Evolutionary conservation across 2,329 filamentous ascomycete genomes (phyloP).

Genomic region (Aureobasidium sp.): DNA sequence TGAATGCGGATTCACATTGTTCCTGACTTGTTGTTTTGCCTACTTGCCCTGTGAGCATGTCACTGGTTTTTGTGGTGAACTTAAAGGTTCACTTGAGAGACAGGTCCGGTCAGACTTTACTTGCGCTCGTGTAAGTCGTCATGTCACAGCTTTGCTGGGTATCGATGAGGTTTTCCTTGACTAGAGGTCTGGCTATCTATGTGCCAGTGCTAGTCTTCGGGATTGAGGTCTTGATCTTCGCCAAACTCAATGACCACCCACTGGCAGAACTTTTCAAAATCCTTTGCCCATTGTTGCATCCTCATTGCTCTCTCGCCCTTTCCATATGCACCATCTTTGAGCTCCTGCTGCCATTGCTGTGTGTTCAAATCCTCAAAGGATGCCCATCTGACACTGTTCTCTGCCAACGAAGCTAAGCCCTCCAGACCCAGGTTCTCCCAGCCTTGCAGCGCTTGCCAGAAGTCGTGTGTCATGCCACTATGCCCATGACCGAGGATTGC

Average conservation of each 20-base stretch:
- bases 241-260: constrained; percentile 75
- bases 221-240: constrained; percentile 20
- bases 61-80: neutral
- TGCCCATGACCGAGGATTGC: constrained; percentile 78
- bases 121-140: too few relatives aligned
- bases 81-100: too few relatives aligned
- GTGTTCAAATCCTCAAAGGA: constrained; percentile 73
- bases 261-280: constrained; percentile 85
- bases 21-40: neutral
- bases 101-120: too few relatives aligned
- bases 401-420: constrained; percentile 76
- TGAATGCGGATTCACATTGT: neutral
- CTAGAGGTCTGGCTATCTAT: neutral
- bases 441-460: constrained; percentile 87
- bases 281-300: constrained; percentile 68
- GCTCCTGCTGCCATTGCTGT: constrained; percentile 63
- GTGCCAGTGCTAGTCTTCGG: constrained; percentile 1
- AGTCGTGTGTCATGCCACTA: constrained; percentile 82
- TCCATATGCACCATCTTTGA: constrained; percentile 69
- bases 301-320: constrained; percentile 62
- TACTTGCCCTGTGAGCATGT: neutral
- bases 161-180: too few relatives aligned
- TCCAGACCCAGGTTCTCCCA: constrained; percentile 88
- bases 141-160: too few relatives aligned
- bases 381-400: constrained; percentile 89